These are phyloP conservation scores for Novymonas esmeraldas DNA, from an alignment of 208 protist genomes.

Conservation along the genomic window DNA sequence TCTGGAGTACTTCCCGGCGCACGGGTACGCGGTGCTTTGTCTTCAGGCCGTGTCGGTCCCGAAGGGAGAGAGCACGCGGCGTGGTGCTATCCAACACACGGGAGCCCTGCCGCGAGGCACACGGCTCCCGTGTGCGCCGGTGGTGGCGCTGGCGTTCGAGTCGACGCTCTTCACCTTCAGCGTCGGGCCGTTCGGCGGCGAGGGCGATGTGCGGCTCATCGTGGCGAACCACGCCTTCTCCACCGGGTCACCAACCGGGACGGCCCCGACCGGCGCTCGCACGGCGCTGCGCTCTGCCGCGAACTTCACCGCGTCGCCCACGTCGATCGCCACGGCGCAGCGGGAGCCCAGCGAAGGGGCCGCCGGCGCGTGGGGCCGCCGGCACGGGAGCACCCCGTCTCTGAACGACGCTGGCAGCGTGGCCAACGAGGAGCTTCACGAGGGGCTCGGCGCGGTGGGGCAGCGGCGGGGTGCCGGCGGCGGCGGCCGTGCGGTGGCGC, in stretches of 20 bases:
- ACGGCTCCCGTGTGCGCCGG: slow-evolving; percentile 15
- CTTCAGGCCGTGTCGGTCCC: slow-evolving; percentile 30
- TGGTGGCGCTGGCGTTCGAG: slow-evolving; percentile 30
- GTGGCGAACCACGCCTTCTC: slow-evolving; percentile 14
- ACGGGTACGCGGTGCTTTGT: slow-evolving; percentile 51
- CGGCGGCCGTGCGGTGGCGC: neutral
- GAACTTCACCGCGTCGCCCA: neutral
- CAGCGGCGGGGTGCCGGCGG: no score
- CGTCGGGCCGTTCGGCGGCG: slow-evolving; percentile 30
- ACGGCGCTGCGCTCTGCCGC: neutral
- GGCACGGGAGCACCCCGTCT: neutral
- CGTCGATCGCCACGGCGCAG: neutral
- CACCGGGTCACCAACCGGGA: neutral
- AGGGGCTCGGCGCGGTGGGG: no score
- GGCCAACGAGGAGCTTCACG: neutral
- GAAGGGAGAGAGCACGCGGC: neutral
- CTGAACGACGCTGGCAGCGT: neutral
- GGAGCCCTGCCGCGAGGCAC: neutral
- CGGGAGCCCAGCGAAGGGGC: neutral
- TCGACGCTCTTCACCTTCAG: slow-evolving; percentile 37
- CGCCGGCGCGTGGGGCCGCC: neutral
- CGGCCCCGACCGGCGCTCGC: neutral
- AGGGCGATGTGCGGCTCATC: slow-evolving; percentile 37
- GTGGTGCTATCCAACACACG: slow-evolving; percentile 4
- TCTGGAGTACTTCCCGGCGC: slow-evolving; percentile 60